phyloP scores from a whole-genome alignment of 108 stramenopile species.

The Fragilariopsis cylindrus region DNA sequence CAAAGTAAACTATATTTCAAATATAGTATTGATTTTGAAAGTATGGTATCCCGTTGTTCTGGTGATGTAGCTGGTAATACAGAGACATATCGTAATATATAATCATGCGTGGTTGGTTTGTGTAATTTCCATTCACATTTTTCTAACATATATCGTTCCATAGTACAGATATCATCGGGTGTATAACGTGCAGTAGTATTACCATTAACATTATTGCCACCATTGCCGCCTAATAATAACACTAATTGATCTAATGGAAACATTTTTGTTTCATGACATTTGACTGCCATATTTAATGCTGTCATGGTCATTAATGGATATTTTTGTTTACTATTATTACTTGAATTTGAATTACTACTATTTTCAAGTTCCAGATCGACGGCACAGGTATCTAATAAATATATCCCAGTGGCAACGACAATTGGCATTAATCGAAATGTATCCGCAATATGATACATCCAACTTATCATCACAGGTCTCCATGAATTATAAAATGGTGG shows the following conservation, averaged over 20 bases:
- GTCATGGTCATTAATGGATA: constrained; percentile 20
- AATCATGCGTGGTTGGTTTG: constrained; percentile 13
- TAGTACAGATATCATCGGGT: constrained; percentile 1
- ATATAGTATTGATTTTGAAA: background rate
- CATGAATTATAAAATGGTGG: constrained; percentile 11
- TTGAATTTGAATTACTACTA: background rate
- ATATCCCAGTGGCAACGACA: constrained; percentile 9
- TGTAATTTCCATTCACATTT: constrained; percentile 18
- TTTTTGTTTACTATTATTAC: background rate
- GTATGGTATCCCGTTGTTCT: background rate
- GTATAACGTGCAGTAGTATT: background rate
- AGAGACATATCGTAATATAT: background rate
- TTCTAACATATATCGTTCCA: constrained; percentile 8
- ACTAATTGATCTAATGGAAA: constrained; percentile 20
- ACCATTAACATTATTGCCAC: background rate
- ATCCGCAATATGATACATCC: constrained; percentile 17
- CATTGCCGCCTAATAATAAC: background rate
- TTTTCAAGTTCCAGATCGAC: background rate
- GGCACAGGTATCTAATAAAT: constrained; percentile 12
- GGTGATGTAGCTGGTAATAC: background rate
- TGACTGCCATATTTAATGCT: constrained; percentile 7
- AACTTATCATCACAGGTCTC: constrained; percentile 10
- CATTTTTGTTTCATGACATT: constrained; percentile 24
- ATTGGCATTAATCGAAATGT: constrained; percentile 11
- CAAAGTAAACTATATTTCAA: constrained; percentile 2